Base-by-base conservation (phyloP, 163 green algal species). In the Smithsoniella earleae region DNA sequence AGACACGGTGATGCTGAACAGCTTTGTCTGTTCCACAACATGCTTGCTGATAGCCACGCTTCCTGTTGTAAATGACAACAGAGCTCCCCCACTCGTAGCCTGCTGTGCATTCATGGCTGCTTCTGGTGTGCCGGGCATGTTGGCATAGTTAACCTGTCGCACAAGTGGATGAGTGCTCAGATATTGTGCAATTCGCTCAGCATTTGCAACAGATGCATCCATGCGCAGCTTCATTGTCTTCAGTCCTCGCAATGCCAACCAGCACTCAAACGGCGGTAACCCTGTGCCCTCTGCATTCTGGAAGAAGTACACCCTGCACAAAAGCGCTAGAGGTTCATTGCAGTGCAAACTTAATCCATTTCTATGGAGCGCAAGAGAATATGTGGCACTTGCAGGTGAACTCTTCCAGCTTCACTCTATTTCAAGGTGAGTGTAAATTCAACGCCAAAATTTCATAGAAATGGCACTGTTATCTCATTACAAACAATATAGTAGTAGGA, bases 161-260 rank as follows among this genome's bases (percentile, higher is more conserved):
- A 98, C 88, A 34, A 92, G 78, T 0, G 93, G 90, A 80, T 98
- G 93, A 0, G 30, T 20, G 3, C 78, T 76, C 66, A 99, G 86
- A 77, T 85, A 97, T 27, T 77, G 38, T 0, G 92, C 94, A 3
- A 98, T 80, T 30, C 80, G 78, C 25, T 76, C 81, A 2, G 77
- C 81, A 73, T 88, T 92, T 20, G 73, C 40, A 0, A 81, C 81
- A 62, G 90, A 84, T 10, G 80, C 79, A 80, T 97, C 89, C 86
- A 99, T 94, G 36, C 95, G 86, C 76, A 99, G 81, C 1, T 84
- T 78, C 95, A 99, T 97, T 38, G 94, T 99, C 77, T 97, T 97
- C 3, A 98, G 79, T 34, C 95, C 95, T 2, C 95, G 84, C 49
- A 97, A 77, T 4, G 83, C 82, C 55, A 99, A 86, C 94, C 94